Percentiles rank a stretch among this genome's conserved stretches.
These are phyloP conservation scores for Peziza echinospora DNA, from an alignment of 495 filamentous ascomycete genomes.

Conservation along the genomic window DNA sequence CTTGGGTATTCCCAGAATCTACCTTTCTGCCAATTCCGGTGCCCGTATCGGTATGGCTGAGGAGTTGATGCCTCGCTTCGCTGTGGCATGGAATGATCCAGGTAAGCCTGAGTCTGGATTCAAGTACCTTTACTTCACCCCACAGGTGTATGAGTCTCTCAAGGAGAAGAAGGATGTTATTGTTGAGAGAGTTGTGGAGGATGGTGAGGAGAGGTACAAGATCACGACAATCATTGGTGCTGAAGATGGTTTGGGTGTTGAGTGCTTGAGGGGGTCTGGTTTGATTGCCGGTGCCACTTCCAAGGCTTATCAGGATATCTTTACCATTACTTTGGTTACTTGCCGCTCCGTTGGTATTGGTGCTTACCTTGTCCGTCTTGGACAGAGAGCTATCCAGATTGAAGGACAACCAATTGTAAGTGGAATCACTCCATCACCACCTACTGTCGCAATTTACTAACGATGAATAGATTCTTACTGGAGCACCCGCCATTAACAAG, in stretches of 20 bases:
- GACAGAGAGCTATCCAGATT: constrained; percentile 94
- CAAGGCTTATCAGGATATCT: constrained; percentile 94
- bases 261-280: constrained; percentile 91
- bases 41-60: constrained; percentile 92
- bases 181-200: constrained; percentile 63
- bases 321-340: constrained; percentile 93
- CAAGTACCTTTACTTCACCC: constrained; percentile 92
- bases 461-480: constrained; percentile 51
- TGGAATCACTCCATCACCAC: no score
- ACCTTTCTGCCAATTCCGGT: constrained; percentile 98
- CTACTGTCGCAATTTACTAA: no score
- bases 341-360: constrained; percentile 95
- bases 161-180: constrained; percentile 74
- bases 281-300: constrained; percentile 95
- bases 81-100: constrained; percentile 82
- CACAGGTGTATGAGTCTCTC: constrained; percentile 69
- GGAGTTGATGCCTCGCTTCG: constrained; percentile 90
- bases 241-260: constrained; percentile 90
- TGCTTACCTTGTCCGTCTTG: constrained; percentile 92
- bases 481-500: constrained; percentile 95
- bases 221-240: constrained; percentile 86
- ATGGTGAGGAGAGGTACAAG: constrained; percentile 79
- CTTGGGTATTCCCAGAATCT: constrained; percentile 87
- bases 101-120: constrained; percentile 74
- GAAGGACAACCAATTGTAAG: constrained; percentile 78